These are phyloP conservation scores for Talaromyces marneffei DNA, from an alignment of 2,329 filamentous ascomycete genomes.

Conservation along the genomic window DNA sequence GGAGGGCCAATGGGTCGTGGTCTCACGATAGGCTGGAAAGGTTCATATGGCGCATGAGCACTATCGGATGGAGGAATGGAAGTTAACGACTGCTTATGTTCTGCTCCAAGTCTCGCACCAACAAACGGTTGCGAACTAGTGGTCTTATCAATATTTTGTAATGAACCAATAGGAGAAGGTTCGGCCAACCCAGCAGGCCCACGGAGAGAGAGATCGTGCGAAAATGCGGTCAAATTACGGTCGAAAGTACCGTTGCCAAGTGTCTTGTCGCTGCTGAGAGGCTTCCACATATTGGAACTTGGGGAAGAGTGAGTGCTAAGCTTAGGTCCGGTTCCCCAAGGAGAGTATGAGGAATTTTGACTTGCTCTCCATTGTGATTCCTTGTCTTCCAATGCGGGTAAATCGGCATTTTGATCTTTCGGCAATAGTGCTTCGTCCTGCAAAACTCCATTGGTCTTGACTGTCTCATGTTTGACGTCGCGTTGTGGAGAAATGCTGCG, in stretches of 20 bases:
- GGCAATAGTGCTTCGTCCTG: slow-evolving; percentile 20
- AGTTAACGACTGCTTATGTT: slow-evolving; percentile 28
- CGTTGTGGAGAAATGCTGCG: slow-evolving; percentile 28
- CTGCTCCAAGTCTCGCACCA: slow-evolving; percentile 27
- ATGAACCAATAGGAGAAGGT: slow-evolving; percentile 32
- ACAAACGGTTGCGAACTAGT: slow-evolving; percentile 27
- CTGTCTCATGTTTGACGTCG: slow-evolving; percentile 22
- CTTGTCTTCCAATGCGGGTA: slow-evolving; percentile 28
- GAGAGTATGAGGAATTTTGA: slow-evolving; percentile 34
- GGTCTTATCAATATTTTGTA: slow-evolving; percentile 18
- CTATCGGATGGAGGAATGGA: slow-evolving; percentile 37
- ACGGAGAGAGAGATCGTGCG: slow-evolving; percentile 41
- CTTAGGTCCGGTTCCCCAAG: slow-evolving; percentile 34
- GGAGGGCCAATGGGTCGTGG: slow-evolving; percentile 46
- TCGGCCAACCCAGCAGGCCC: slow-evolving; percentile 35
- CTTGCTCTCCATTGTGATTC: slow-evolving; percentile 34
- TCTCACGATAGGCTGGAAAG: slow-evolving; percentile 35
- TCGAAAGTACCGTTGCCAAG: slow-evolving; percentile 62
- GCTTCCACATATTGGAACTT: slow-evolving; percentile 54
- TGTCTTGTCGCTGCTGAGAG: slow-evolving; percentile 50
- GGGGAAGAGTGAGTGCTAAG: slow-evolving; percentile 29
- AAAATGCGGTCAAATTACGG: slow-evolving; percentile 45
- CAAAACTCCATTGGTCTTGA: slow-evolving; percentile 26
- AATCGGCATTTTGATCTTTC: slow-evolving; percentile 21
- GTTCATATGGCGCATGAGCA: slow-evolving; percentile 32